Conservation (phyloP, 352 stramenopile genomes). For the Globisporangium polare region DNA sequence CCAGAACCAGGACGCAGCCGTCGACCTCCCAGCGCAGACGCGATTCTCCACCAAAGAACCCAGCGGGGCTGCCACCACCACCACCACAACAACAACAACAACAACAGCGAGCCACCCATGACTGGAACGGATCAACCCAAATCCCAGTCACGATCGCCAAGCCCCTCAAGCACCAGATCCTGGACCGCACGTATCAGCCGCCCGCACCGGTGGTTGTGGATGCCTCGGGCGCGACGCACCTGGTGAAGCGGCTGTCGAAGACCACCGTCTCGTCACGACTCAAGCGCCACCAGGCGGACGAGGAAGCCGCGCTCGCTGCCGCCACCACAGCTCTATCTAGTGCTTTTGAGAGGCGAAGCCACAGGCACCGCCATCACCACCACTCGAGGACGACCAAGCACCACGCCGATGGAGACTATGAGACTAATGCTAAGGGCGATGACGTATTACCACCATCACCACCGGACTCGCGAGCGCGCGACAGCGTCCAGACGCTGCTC, state of each 20-base stretch:
- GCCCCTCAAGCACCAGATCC: constrained; percentile 53
- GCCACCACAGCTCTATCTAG: constrained; percentile 5
- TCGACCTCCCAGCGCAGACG: background rate
- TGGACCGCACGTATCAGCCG: constrained; percentile 49
- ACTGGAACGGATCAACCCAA: constrained; percentile 61
- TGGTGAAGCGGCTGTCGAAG: constrained; percentile 47
- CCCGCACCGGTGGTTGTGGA: constrained; percentile 33
- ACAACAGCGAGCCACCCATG: too few relatives aligned
- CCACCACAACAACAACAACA: constrained; percentile 5
- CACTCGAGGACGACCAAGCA: background rate
- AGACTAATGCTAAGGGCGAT: background rate
- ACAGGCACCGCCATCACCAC: background rate
- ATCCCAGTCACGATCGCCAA: constrained; percentile 26
- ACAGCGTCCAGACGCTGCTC: constrained; percentile 56
- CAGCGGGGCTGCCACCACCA: background rate
- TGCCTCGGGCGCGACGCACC: constrained; percentile 23
- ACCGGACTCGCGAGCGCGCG: constrained; percentile 30
- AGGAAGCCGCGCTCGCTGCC: constrained; percentile 13
- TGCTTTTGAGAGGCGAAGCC: constrained; percentile 8
- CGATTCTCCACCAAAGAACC: constrained; percentile 6
- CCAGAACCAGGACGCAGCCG: background rate
- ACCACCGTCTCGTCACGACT: constrained; percentile 52
- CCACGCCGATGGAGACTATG: background rate
- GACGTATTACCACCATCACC: background rate
- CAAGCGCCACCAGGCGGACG: constrained; percentile 19